phyloP scores from a whole-genome alignment of 495 filamentous ascomycete genomes.

The Penicillium antarcticum region DNA sequence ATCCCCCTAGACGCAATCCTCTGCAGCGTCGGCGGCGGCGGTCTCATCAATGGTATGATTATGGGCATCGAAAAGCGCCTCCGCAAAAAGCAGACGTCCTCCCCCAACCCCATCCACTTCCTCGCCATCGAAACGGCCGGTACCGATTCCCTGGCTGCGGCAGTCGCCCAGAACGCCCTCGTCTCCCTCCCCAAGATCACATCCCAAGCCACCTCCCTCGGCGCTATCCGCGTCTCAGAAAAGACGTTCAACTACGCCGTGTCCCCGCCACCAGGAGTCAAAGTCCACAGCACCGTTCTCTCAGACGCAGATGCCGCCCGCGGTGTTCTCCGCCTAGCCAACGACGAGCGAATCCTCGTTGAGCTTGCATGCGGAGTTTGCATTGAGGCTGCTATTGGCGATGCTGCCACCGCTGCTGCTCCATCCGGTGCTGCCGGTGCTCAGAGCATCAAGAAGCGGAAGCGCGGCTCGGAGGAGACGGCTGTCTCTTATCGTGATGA shows the following conservation, averaged over 20 bases:
- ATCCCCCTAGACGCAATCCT: conserved; percentile 63
- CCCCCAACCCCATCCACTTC: conserved; percentile 46
- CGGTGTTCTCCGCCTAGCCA: conserved; percentile 70
- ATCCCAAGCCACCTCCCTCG: conserved; percentile 74
- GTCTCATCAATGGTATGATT: conserved; percentile 76
- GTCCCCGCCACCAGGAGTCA: conserved; percentile 34
- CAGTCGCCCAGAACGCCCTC: conserved; percentile 56
- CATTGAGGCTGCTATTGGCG: conserved; percentile 54
- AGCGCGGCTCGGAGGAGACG: conserved; percentile 17
- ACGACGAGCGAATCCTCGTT: conserved; percentile 77
- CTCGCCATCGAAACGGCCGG: conserved; percentile 82
- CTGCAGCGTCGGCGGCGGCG: conserved; percentile 86
- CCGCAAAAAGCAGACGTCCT: conserved; percentile 14
- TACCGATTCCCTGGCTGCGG: conserved; percentile 65
- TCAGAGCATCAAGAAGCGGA: conserved; percentile 34
- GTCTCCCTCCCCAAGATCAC: conserved; percentile 74
- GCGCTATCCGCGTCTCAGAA: conserved; percentile 68
- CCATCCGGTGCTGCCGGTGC: conserved; percentile 13
- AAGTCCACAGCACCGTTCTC: conserved; percentile 66
- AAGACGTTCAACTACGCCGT: conserved; percentile 65
- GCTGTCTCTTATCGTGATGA: conserved; percentile 26
- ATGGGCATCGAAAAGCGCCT: conserved; percentile 60
- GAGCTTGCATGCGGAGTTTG: conserved; percentile 83
- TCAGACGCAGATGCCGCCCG: conserved; percentile 77
- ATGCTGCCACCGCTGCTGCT: conserved; percentile 19